Percentiles rank a stretch among this genome's conserved stretches.
These are phyloP conservation scores for Isabelozyma heimii DNA, from an alignment of 805 yeast genomes.

Conservation along the genomic window DNA sequence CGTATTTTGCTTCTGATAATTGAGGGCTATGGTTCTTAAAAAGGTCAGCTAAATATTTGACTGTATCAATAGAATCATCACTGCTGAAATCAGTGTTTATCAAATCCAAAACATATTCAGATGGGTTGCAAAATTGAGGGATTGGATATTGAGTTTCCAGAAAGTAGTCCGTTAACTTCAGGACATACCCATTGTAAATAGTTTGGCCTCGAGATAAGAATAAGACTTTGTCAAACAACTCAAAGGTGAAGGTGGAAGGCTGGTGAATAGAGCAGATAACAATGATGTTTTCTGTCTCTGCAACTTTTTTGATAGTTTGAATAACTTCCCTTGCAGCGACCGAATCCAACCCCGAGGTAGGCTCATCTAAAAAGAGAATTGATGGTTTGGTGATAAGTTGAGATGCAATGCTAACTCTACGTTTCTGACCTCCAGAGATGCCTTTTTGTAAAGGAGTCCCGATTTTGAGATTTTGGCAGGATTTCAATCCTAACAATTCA, in stretches of 20 bases:
- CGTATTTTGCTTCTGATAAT: background rate
- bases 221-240: conserved; percentile 21
- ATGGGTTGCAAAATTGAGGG: conserved; percentile 18
- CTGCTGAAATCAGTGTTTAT: conserved; percentile 23
- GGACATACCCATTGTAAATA: conserved; percentile 14
- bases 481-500: conserved; percentile 10
- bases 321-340: conserved; percentile 58
- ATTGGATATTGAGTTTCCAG: conserved; percentile 14
- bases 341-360: conserved; percentile 62
- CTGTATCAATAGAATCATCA: background rate
- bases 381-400: conserved; percentile 16
- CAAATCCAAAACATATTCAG: conserved; percentile 27
- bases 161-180: conserved; percentile 13
- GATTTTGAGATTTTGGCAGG: conserved; percentile 11
- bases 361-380: conserved; percentile 56
- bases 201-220: conserved; percentile 23
- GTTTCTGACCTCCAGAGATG: conserved; percentile 20
- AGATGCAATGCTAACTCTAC: conserved; percentile 18
- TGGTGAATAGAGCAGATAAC: conserved; percentile 58
- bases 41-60: background rate
- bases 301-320: conserved; percentile 45
- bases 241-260: conserved; percentile 46
- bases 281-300: conserved; percentile 32
- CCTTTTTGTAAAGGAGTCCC: conserved; percentile 21
- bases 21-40: background rate